Evolutionary conservation across 805 yeast species (phyloP).

Genomic region (Yarrowia hollandica): DNA sequence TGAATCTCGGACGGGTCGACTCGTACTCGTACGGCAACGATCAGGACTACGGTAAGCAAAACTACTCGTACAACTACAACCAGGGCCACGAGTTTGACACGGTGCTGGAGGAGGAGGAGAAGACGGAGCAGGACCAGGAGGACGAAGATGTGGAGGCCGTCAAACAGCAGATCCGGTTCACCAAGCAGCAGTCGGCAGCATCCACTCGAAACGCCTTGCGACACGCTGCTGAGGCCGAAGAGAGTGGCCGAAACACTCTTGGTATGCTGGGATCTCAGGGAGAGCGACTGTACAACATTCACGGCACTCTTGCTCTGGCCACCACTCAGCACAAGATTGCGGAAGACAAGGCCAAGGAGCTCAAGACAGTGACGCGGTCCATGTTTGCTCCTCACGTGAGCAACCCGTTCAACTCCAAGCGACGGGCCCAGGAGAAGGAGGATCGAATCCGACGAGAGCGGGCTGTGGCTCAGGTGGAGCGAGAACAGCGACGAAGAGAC

Average conservation of each 20-base stretch:
- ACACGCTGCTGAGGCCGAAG: slow-evolving; percentile 70
- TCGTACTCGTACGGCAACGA: slow-evolving; percentile 21
- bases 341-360: slow-evolving; percentile 75
- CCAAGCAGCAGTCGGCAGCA: slow-evolving; percentile 54
- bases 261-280: slow-evolving; percentile 95
- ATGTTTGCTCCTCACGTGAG: slow-evolving; percentile 76
- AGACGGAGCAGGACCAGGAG: slow-evolving; percentile 30
- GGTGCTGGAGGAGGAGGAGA: slow-evolving; percentile 30
- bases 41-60: slow-evolving; percentile 20
- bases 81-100: slow-evolving; percentile 25
- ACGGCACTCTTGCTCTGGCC: slow-evolving; percentile 71
- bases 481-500: slow-evolving; percentile 60
- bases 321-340: slow-evolving; percentile 81
- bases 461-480: slow-evolving; percentile 59
- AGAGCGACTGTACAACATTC: slow-evolving; percentile 78
- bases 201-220: slow-evolving; percentile 80
- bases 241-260: slow-evolving; percentile 73
- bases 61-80: slow-evolving; percentile 24
- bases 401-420: slow-evolving; percentile 86
- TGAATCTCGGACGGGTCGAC: slow-evolving; percentile 9
- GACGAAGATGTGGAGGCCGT: slow-evolving; percentile 27
- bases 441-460: slow-evolving; percentile 62
- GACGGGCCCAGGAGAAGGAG: slow-evolving; percentile 73
- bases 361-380: slow-evolving; percentile 75
- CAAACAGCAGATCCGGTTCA: slow-evolving; percentile 31